Evolutionary conservation across 768 basidiomycete genomes (phyloP), one percentile per base, ranked within the genome.

Genomic region (Lentinula lateritia): DNA sequence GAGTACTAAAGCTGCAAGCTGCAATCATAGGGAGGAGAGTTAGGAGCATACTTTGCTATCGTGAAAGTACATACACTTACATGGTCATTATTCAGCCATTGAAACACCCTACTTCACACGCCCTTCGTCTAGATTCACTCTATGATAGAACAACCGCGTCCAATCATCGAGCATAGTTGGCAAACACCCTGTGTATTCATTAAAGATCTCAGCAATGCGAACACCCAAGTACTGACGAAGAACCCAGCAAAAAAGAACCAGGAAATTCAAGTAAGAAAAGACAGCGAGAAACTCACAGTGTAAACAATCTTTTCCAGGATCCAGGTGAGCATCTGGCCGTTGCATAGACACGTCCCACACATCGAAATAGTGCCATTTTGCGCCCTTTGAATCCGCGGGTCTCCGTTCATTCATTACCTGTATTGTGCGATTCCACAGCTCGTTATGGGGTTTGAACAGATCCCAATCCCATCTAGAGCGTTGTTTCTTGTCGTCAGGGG

Each of bases 401-500:
- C 58, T 59, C 20, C 34, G 32, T 50, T 59, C 45, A 64, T 61
- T 66, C 32, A 71, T 36, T 10, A 62, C 56, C 6, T 58, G 60
- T 32, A 69, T 62, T 28, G 63, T 64, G 15, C 20, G 53, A 55
- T 55, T 55, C 53, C 53, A 55, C 53, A 55, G 50, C 52, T 50
- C 64, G 41, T 70, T 71, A 50, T 68, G 68, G 41, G 60, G 55
- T 60, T 65, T 64, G 23, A 71, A 71, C 7, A 71, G 60, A 50
- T 71, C 69, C 70, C 70, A 71, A 48, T 71, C 70, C 70, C 70
- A 71, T 16, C 68, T 54, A 16, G 62, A 62, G 15, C 68, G 63
- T 28, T 67, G 66, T 38, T 66, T 62, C 58, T 67, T 69, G 28
- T 67, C 50, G 12, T 68, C 41, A 38, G 62, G 23, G 35, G 50